Conservation (phyloP, 2,329 filamentous ascomycete species). For the Colletotrichum sansevieriae region DNA sequence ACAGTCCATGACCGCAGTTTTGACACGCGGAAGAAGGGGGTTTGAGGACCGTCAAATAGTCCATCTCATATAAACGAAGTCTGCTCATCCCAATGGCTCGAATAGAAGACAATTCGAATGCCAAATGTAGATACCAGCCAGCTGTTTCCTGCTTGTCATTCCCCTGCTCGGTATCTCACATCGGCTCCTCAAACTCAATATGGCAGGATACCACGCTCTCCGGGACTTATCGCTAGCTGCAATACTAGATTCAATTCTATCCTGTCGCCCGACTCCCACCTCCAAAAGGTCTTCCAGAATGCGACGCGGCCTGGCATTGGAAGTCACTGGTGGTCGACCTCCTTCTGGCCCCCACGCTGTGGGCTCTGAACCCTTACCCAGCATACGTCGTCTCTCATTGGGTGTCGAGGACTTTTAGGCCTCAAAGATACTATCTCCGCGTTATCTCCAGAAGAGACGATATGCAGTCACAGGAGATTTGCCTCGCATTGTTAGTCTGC, state of each 20-base stretch:
- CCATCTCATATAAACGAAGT: too few relatives aligned
- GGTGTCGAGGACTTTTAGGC: background rate
- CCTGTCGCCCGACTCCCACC: background rate
- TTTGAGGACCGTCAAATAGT: too few relatives aligned
- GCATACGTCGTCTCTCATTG: background rate
- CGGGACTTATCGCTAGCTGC: too few relatives aligned
- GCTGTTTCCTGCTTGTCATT: background rate
- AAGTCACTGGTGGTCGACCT: background rate
- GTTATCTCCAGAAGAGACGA: background rate
- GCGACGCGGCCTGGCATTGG: background rate
- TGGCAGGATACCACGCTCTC: slow-evolving; percentile 1
- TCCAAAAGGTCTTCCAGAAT: background rate
- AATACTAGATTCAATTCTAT: too few relatives aligned
- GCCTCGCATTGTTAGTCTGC: background rate
- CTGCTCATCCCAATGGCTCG: too few relatives aligned
- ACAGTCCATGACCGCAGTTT: too few relatives aligned
- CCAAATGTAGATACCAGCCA: too few relatives aligned
- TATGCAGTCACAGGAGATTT: slow-evolving; percentile 5
- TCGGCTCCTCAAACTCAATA: background rate
- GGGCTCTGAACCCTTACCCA: slow-evolving; percentile 25
- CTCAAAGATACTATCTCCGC: background rate
- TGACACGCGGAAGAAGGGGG: too few relatives aligned
- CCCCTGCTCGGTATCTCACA: slow-evolving; percentile 2
- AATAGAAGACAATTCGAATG: too few relatives aligned
- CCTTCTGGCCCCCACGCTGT: background rate